Percentiles rank a stretch among this genome's conserved stretches.
These are phyloP conservation scores for Arthrobotrys conoides DNA, from an alignment of 2,329 filamentous ascomycete species.

Conservation along the genomic window DNA sequence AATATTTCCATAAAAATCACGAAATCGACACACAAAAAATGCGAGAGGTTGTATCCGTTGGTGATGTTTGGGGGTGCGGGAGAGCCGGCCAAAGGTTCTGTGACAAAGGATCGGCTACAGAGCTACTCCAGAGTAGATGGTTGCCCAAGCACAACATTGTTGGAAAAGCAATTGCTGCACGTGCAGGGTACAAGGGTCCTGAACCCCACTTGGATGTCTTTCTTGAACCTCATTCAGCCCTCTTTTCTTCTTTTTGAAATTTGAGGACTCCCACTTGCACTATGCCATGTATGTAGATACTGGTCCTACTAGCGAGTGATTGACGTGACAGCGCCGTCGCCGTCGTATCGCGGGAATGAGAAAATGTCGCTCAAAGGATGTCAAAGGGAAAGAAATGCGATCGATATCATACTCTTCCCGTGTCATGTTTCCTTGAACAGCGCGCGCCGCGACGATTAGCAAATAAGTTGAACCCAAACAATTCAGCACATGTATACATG, in stretches of 20 bases:
- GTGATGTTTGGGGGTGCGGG: slow-evolving; percentile 22
- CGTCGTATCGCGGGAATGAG: slow-evolving; percentile 49
- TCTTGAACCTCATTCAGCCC: slow-evolving; percentile 35
- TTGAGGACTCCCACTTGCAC: not conserved
- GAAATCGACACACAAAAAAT: slow-evolving; percentile 27
- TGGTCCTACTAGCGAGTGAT: slow-evolving; percentile 28
- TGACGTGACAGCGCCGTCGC: slow-evolving; percentile 32
- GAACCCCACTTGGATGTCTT: slow-evolving; percentile 20
- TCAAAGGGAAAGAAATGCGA: slow-evolving; percentile 28
- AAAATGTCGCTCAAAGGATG: slow-evolving; percentile 41
- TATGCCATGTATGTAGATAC: not conserved
- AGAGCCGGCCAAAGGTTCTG: slow-evolving; percentile 21
- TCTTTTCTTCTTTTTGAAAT: slow-evolving; percentile 31
- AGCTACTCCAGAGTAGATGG: too few species aligned
- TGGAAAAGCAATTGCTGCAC: slow-evolving; percentile 50
- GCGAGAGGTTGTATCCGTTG: slow-evolving; percentile 45
- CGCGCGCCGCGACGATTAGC: not conserved
- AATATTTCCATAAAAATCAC: slow-evolving; percentile 32
- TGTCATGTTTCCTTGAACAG: not conserved
- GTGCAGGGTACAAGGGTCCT: slow-evolving; percentile 47
- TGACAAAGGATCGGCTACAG: slow-evolving; percentile 41
- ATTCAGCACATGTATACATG: not conserved
- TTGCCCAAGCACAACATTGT: slow-evolving; percentile 41
- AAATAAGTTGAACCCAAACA: slow-evolving; percentile 18
- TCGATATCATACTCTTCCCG: slow-evolving; percentile 9